Evolutionary conservation across 768 basidiomycete genomes (phyloP), one percentile per base, ranked within the genome.

Genomic region (Tylopilus subfusipes): DNA sequence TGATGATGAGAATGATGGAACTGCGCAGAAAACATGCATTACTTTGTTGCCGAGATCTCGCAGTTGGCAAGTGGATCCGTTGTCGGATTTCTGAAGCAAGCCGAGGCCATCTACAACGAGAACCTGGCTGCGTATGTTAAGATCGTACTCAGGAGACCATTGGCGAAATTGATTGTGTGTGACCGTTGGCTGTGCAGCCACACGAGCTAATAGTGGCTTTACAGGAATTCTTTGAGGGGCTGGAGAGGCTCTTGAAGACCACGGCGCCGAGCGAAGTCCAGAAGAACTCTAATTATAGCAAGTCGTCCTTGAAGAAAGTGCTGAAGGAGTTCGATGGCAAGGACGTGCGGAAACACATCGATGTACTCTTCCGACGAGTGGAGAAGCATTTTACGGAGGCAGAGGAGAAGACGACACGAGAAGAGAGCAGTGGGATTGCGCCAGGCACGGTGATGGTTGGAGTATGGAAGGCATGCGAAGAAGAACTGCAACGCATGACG

Each of bases 381-480:
- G 92, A 96, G 72, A 98, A 98, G 71, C 96, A 98, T 66, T 98
- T 97, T 64, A 86, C 86, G 7, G 91, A 94, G 63, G 83, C 82
- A 1, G 84, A 86, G 11, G 88, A 86, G 57, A 86, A 83, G 59
- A 66, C 80, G 4, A 80, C 80, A 19, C 77, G 74, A 4, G 83
- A 86, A 54, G 73, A 76, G 29, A 72, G 67, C 19, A 82, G 84
- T 52, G 75, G 74, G 56, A 81, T 83, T 54, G 72, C 79, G 3
- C 74, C 82, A 25, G 82, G 82, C 4, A 85, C 81, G 30, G 84
- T 92, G 38, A 74, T 95, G 73, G 82, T 83, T 24, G 86, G 84
- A 5, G 93, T 96, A 3, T 97, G 94, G 94, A 90, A 83, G 64
- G 86, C 91, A 33, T 92, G 92, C 69, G 92, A 95, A 68, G 86